These are phyloP conservation scores for Prillingera fragicola DNA, from an alignment of 1,284 basidiomycete species.

Conservation along the genomic window DNA sequence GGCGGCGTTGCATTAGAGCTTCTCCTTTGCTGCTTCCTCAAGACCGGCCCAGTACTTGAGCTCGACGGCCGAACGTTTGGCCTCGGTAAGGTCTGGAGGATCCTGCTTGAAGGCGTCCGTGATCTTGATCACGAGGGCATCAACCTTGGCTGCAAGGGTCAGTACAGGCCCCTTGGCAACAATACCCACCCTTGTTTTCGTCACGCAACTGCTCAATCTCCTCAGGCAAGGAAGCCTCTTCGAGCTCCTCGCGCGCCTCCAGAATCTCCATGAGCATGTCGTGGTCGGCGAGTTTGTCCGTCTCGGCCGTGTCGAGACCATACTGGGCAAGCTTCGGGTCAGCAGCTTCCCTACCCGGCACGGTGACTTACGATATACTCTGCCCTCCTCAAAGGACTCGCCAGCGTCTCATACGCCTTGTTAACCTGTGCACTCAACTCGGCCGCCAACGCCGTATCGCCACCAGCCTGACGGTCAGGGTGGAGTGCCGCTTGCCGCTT, in stretches of 20 bases:
- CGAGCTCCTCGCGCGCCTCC: constrained; percentile 73
- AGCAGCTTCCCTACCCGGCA: neutral
- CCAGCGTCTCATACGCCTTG: constrained; percentile 43
- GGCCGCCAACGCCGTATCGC: constrained; percentile 29
- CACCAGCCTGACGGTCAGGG: constrained; percentile 41
- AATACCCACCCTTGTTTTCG: constrained; percentile 59
- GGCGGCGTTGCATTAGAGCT: too few relatives aligned
- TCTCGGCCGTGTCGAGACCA: constrained; percentile 60
- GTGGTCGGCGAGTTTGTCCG: constrained; percentile 68
- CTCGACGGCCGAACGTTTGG: constrained; percentile 60
- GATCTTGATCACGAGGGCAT: constrained; percentile 47
- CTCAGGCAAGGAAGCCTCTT: constrained; percentile 56
- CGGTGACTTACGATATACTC: constrained; percentile 44
- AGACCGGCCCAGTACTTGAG: constrained; percentile 75
- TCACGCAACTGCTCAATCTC: constrained; percentile 55
- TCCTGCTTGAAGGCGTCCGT: constrained; percentile 51
- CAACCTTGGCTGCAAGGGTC: constrained; percentile 54
- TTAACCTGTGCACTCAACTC: constrained; percentile 41
- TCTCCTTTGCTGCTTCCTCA: constrained; percentile 58
- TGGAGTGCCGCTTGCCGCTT: constrained; percentile 39
- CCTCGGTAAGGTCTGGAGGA: constrained; percentile 55
- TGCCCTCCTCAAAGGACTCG: constrained; percentile 39
- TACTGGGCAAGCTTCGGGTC: constrained; percentile 55
- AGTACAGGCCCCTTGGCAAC: too few relatives aligned
- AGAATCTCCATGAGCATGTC: constrained; percentile 72